Conservation (phyloP, 78 protist genomes). For the Anaeramoeba flamelloides region DNA sequence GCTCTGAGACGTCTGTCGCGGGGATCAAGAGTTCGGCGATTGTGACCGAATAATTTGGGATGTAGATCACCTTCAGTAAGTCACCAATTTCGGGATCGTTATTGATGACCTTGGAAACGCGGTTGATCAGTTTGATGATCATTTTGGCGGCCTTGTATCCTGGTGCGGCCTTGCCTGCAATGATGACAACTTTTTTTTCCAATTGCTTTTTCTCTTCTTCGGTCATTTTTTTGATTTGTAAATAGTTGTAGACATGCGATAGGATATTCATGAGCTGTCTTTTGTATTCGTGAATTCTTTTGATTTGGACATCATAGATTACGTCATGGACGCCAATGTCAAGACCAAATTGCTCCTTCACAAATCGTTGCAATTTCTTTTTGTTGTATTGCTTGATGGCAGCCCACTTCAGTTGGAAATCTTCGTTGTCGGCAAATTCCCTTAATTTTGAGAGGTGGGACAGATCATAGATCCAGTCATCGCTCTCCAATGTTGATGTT, state of each 20-base stretch:
- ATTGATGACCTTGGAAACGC: slow-evolving; percentile 63
- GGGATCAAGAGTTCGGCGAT: not conserved
- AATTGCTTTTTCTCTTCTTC: slow-evolving; percentile 3
- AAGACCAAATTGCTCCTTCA: slow-evolving; percentile 43
- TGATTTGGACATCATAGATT: slow-evolving; percentile 77
- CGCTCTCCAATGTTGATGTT: slow-evolving; percentile 33
- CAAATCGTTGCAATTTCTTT: slow-evolving; percentile 47
- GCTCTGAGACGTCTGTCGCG: not conserved
- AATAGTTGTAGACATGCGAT: not conserved
- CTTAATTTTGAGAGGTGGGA: slow-evolving; percentile 35
- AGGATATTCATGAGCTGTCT: slow-evolving; percentile 71
- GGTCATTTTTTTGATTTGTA: not conserved
- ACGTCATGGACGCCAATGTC: slow-evolving; percentile 42
- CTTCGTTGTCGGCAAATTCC: slow-evolving; percentile 43
- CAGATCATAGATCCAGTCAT: slow-evolving; percentile 53
- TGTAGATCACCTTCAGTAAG: slow-evolving; percentile 61
- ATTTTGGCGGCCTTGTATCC: slow-evolving; percentile 79
- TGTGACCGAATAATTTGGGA: slow-evolving; percentile 32
- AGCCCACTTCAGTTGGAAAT: slow-evolving; percentile 14
- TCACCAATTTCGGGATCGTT: slow-evolving; percentile 47
- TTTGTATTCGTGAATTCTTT: slow-evolving; percentile 94
- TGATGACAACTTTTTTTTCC: slow-evolving; percentile 50
- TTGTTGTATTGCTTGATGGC: slow-evolving; percentile 45
- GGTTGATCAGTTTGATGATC: slow-evolving; percentile 65
- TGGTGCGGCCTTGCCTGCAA: slow-evolving; percentile 89